Conservation (phyloP, 176 grass and related monocot species). For the Rhynchospora tenuis region DNA sequence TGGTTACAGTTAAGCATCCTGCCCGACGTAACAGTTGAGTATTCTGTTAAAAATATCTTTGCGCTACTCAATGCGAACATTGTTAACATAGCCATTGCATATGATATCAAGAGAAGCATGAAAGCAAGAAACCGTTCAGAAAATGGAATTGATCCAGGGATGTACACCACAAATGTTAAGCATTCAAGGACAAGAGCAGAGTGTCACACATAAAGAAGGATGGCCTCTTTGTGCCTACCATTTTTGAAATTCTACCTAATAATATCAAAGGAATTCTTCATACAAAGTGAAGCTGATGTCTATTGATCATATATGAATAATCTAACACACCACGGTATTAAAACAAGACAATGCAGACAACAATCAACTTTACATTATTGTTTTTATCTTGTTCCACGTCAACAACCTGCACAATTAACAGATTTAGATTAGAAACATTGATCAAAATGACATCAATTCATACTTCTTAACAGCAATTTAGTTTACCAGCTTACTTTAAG, state of each 20-base stretch:
- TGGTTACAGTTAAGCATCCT: neutral
- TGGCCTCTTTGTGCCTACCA: constrained; percentile 11
- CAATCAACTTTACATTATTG: constrained; percentile 31
- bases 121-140: neutral
- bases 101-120: neutral
- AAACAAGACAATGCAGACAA: constrained; percentile 13
- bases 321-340: constrained; percentile 6
- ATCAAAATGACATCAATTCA: neutral
- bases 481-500: neutral
- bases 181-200: constrained; percentile 4
- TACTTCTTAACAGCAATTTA: neutral
- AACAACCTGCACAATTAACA: constrained; percentile 5
- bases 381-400: constrained; percentile 14
- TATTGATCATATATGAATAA: constrained; percentile 9
- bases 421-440: neutral
- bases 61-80: neutral
- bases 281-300: constrained; percentile 11
- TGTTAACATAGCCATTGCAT: neutral
- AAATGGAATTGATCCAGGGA: neutral
- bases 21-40: too few relatives aligned
- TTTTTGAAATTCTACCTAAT: constrained; percentile 22
- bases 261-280: constrained; percentile 14
- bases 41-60: neutral
- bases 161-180: constrained; percentile 8
- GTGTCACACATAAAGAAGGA: neutral